Evolutionary conservation across 176 grass and related monocot genomes (phyloP).

Genomic region (barley (Hordeum vulgare)): MorexV3_pseudomolecules_assembly NC_058523.1:514077355-514077854

Average conservation of each 20-base stretch:
- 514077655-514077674: neutral
- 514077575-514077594: neutral
- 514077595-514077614: neutral
- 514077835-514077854: no score
- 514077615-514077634: neutral
- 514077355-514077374: conserved; percentile 12
- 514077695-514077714: neutral
- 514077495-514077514: neutral
- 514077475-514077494: neutral
- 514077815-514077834: neutral
- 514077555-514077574: neutral
- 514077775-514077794: neutral
- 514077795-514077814: neutral
- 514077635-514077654: neutral
- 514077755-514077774: neutral
- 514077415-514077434: neutral
- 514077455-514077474: neutral
- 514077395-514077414: neutral
- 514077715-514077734: neutral
- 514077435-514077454: neutral
- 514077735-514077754: neutral
- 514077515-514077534: neutral
- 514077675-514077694: neutral
- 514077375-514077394: neutral
- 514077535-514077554: conserved; percentile 1